Evolutionary conservation across 208 protist genomes (phyloP), one percentile per base, ranked within the genome.

Genomic region (Strigomonas culicis): DNA sequence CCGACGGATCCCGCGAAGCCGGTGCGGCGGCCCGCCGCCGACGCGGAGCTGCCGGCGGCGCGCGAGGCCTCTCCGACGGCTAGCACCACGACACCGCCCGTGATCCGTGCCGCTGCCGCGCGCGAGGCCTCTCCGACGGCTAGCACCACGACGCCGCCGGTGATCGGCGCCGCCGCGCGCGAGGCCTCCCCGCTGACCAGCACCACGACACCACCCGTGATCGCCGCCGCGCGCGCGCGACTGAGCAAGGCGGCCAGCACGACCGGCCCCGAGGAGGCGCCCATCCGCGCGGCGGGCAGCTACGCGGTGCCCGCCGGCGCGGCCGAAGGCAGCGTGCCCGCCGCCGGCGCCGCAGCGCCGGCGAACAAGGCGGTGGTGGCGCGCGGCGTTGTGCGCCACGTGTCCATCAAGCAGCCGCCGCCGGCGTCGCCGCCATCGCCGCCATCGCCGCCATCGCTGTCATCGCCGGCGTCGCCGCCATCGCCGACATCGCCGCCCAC

Each of bases 1-100:
- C 83, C 88, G 0, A 86, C 78, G 0, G 31, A 67, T 22, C 72
- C 79, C 4, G 77, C 82, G 3, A 83, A 75, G 59, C 79, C 76
- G n/a, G 31, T 77, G 10, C 31, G 59, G 3, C 39, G 52, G 6
- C 52, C 68, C 27, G 3, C 25, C 39, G 55, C 49, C 19, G 41
- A 59, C 47, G 44, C 46, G 8, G 41, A 32, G 21, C 3, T 41
- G 2, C 24, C 51, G 4, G 15, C 36, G 10, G 50, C 55, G 6
- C 46, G 8, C 41, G 4, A 28, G 17, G 15, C 55, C 17, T 32
- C 36, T 43, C 7, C 59, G 3, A 25, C 27, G 39, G 22, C 53
- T 7, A 50, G 15, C n/a, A 57, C 22, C 13, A 25, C 50, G 19
- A 36, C 32, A 13, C 36, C 36, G 19, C 31, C 31, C 25, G 17